These are phyloP conservation scores for Suillus subalutaceus DNA, from an alignment of 768 basidiomycete species.

Conservation along the genomic window DNA sequence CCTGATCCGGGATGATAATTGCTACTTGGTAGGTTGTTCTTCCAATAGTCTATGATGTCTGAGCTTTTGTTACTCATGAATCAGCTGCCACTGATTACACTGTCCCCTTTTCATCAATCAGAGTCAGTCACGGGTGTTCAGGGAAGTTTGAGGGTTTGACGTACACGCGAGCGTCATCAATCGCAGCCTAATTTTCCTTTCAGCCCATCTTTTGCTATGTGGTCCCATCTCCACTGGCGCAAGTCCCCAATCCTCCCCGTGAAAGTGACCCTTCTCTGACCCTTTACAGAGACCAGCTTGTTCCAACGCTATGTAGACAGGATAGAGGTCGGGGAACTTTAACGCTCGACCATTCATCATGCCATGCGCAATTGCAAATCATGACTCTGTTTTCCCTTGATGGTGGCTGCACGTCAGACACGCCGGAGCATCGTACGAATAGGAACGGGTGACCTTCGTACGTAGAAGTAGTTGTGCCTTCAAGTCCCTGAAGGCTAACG, in stretches of 20 bases:
- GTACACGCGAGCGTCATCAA: neutral
- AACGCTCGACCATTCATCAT: neutral
- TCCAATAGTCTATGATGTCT: neutral
- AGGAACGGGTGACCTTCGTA: neutral
- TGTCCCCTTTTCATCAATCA: too few species aligned
- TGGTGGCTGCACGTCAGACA: neutral
- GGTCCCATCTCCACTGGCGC: slow-evolving; percentile 93
- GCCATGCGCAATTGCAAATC: neutral
- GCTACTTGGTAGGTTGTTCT: neutral
- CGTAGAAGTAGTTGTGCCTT: neutral
- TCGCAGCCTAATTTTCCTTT: slow-evolving; percentile 51
- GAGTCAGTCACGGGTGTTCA: neutral
- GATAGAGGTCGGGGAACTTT: neutral
- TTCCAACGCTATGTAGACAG: slow-evolving; percentile 61
- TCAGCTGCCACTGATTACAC: too few species aligned
- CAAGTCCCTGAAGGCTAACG: neutral
- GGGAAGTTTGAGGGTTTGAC: neutral
- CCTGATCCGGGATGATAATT: neutral
- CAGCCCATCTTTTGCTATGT: slow-evolving; percentile 63
- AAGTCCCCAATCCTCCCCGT: slow-evolving; percentile 90
- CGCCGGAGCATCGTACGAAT: neutral
- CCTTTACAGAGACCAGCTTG: slow-evolving; percentile 82
- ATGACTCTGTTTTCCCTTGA: neutral
- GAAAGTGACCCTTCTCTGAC: slow-evolving; percentile 83
- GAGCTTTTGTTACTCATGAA: neutral